Conservation (phyloP, 495 filamentous ascomycete species). For the Rusavskia elegans region DNA sequence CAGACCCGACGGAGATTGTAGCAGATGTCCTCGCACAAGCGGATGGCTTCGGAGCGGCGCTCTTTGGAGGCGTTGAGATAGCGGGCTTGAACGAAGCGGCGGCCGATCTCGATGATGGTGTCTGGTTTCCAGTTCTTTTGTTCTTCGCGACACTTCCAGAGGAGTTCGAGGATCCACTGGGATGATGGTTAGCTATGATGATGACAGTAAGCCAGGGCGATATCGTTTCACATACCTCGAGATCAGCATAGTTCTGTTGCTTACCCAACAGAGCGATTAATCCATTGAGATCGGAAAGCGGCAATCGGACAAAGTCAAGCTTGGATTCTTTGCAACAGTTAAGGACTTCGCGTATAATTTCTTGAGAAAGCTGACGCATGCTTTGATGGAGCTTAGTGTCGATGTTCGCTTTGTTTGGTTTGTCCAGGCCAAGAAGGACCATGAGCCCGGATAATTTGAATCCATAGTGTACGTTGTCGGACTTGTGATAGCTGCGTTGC, state of each 20-base stretch:
- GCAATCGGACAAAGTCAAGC: slow-evolving; percentile 35
- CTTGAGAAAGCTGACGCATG: slow-evolving; percentile 37
- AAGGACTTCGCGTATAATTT: slow-evolving; percentile 36
- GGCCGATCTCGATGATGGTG: slow-evolving; percentile 38
- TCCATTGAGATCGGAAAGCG: slow-evolving; percentile 34
- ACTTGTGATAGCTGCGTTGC: slow-evolving; percentile 33
- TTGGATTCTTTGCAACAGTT: slow-evolving; percentile 29
- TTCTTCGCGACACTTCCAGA: slow-evolving; percentile 45
- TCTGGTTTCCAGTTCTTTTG: slow-evolving; percentile 39
- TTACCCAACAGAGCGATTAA: slow-evolving; percentile 40
- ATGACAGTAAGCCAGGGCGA: no score
- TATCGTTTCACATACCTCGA: slow-evolving; percentile 28
- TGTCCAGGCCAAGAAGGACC: slow-evolving; percentile 28
- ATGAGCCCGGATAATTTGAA: slow-evolving; percentile 41
- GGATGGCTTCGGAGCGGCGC: slow-evolving; percentile 24
- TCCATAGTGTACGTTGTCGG: slow-evolving; percentile 31
- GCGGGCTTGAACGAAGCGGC: slow-evolving; percentile 40
- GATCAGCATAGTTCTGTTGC: slow-evolving; percentile 40
- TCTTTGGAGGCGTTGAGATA: slow-evolving; percentile 28
- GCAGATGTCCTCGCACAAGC: slow-evolving; percentile 42
- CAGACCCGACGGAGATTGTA: slow-evolving; percentile 47
- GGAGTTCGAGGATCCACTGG: slow-evolving; percentile 34
- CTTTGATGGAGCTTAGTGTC: slow-evolving; percentile 26
- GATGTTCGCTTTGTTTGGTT: slow-evolving; percentile 20
- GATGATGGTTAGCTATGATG: neutral